A percentile compares a stretch with the other conserved stretches of the same genome.
phyloP scores from a whole-genome alignment of 305 asterid species.

The Euphrasia arctica region DNA sequence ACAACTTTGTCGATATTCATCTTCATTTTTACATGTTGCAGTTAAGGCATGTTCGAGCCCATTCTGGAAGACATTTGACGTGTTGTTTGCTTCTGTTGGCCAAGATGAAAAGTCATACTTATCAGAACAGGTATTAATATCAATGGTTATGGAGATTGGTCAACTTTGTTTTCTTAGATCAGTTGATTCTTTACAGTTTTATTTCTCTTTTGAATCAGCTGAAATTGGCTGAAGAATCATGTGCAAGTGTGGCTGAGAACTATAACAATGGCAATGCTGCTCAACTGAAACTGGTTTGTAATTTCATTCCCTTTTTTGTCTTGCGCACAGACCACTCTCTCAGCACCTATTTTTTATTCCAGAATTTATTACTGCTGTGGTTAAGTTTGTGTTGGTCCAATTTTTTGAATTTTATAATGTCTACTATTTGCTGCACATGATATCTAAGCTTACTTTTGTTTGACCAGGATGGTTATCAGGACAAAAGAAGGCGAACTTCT shows the following conservation, averaged over 20 bases:
- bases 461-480: conserved; percentile 44
- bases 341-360: conserved; percentile 2
- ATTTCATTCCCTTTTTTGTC: conserved; percentile 20
- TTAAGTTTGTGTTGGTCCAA: not conserved
- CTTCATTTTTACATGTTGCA: not conserved
- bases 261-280: conserved; percentile 34
- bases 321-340: conserved; percentile 16
- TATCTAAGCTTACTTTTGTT: conserved; percentile 22
- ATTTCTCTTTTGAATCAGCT: conserved; percentile 48
- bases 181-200: conserved; percentile 21
- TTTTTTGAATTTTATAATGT: conserved; percentile 21
- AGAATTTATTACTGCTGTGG: conserved; percentile 7
- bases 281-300: conserved; percentile 43
- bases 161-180: conserved; percentile 11
- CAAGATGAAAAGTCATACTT: conserved; percentile 62
- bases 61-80: conserved; percentile 83
- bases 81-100: conserved; percentile 61
- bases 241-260: conserved; percentile 42
- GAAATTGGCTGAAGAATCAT: conserved; percentile 59
- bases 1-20: not conserved
- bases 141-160: conserved; percentile 23
- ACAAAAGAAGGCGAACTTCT: conserved; percentile 41
- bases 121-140: conserved; percentile 59
- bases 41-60: conserved; percentile 67
- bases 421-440: conserved; percentile 27